Conservation (phyloP, 352 stramenopile genomes). For the Salisapilia sapeloensis region DNA sequence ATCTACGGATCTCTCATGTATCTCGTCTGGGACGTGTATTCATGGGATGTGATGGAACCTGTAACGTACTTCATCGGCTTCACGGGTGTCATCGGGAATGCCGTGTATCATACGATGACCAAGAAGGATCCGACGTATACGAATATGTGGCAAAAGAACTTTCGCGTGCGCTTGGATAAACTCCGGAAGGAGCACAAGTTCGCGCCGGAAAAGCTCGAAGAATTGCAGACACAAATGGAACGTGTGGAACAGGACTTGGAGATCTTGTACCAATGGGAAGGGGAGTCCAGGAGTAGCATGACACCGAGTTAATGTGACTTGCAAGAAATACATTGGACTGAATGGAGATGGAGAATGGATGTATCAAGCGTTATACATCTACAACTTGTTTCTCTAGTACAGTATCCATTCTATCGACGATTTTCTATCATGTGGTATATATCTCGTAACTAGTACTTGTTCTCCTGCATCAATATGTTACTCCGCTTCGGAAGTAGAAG, state of each 20-base stretch:
- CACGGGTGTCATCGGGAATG: constrained; percentile 60
- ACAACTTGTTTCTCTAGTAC: too few species aligned
- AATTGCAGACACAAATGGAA: constrained; percentile 21
- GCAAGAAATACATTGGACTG: too few species aligned
- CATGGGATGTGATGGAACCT: constrained; percentile 81
- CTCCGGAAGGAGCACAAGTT: constrained; percentile 40
- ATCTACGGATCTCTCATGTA: constrained; percentile 69
- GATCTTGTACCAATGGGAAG: constrained; percentile 32
- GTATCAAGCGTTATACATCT: too few species aligned
- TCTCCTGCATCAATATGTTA: too few species aligned
- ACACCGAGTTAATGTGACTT: neutral
- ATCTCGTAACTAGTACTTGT: too few species aligned
- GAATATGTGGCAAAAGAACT: constrained; percentile 74
- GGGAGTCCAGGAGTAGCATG: neutral
- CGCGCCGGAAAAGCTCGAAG: constrained; percentile 16
- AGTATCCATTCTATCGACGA: too few species aligned
- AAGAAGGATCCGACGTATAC: constrained; percentile 72
- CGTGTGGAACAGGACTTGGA: constrained; percentile 46
- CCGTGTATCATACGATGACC: constrained; percentile 65
- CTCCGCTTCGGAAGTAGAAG: too few species aligned
- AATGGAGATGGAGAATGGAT: too few species aligned
- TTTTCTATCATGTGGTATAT: too few species aligned
- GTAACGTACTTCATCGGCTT: constrained; percentile 85
- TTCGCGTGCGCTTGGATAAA: constrained; percentile 14
- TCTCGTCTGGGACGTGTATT: constrained; percentile 75